Evolutionary conservation across 2,329 filamentous ascomycete species (phyloP), one percentile per base, ranked within the genome.

Genomic region (Xylaria sp.): DNA sequence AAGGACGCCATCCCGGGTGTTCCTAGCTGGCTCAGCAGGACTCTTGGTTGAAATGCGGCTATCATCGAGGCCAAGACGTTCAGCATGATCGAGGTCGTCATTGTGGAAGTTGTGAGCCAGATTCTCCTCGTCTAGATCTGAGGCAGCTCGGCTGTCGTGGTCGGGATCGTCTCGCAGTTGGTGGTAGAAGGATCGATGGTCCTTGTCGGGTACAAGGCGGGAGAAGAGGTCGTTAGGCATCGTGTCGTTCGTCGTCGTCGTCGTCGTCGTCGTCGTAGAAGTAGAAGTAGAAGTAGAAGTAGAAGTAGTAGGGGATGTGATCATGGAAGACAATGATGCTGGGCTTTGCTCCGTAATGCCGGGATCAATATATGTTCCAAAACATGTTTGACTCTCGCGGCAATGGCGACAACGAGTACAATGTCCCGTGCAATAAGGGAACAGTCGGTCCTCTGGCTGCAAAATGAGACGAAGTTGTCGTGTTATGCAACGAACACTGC

Each of bases 51-150:
- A 85, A 37, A 82, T 75, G 27, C 79, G 83, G 69, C 85, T 88
- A 47, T 84, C 84, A 12, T 82, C 82, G 2, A 82, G 77, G 5
- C 76, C 81, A 5, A 87, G 77, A 5, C 78, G 80, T 42, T 79
- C 75, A n/a, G 79, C 79, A 58, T 80, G 75, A 2, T 84, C 84
- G 0, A 85, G 75, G 61, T 87, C 85, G 53, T 85, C 82, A 51
- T 86, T 83, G 48, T 83, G 81, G 63, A 88, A 86, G 29, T 84
- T 76, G 60, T 87, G 82, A 50, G 82, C 82, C 6, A 88, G 75
- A 69, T 88, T 88, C 73, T 87, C 84, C 69, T 87, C 84, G 72
- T 88, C 86, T 5, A 87, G 66, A 25, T 79, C 78, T n/a, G 82
- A 75, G 1, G 80, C 83, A 3, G 80, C 80, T 53, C 79, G 79